Base-by-base conservation (phyloP, 768 basidiomycete species). In the Lactarius akahatsu region DNA sequence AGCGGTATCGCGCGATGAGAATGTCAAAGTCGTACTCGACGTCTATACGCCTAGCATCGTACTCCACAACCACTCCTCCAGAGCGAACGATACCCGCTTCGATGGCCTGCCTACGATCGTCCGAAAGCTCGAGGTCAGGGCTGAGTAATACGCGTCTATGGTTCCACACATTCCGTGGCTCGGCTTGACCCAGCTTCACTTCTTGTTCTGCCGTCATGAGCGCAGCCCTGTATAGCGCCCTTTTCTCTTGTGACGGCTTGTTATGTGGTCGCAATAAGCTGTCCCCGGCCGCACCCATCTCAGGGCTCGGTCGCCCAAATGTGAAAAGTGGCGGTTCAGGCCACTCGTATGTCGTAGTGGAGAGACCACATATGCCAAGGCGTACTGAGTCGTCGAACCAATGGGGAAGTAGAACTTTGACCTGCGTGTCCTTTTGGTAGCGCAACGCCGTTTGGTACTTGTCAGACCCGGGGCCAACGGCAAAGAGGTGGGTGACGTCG, bases 401-500 rank as follows among this genome's bases (percentile, higher is more conserved):
- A 69, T 95, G 92, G 0, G 94, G 95, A 0, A 94, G 81, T n/a
- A 97, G 72, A 11, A 94, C 79, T 59, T 82, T 85, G 71, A 95
- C 83, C 10, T 80, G 76, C 0, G 86, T 87, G 57, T 82, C 77
- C 3, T 82, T 75, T 59, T 85, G 82, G 74, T 83, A 87, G 69
- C 88, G 85, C 69, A 89, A 77, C 36, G 82, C 81, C 3, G 78
- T 80, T 38, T 78, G 73, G 71, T 81, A 83, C 73, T 82, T 76
- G 61, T 66, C 69, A 5, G 85, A 85, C 2, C 79, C 78, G 0
- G 73, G 59, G 61, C 79, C 76, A 40, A 88, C 76, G 36, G 86
- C 85, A 71, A 96, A 90, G 59, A 96, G 82, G 74, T 96, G 95
- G 0, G 95, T 96, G 26, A 94, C 89, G 64, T 96, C 94, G 64